Evolutionary conservation across 805 yeast species (phyloP).

Genomic region (Candida gorgasii): DNA sequence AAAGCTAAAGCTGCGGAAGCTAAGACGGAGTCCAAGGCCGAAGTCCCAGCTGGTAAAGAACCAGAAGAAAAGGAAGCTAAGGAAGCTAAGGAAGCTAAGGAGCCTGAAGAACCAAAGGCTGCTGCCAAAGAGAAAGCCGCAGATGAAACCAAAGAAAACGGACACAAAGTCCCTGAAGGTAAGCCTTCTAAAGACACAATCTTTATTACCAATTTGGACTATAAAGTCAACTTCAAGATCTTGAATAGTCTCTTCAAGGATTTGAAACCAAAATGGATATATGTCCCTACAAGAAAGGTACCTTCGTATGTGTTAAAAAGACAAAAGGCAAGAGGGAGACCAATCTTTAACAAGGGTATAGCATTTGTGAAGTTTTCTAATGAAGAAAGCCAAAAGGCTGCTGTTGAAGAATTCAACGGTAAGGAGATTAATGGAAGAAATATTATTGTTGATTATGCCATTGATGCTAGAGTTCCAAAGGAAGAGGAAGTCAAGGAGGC

Average conservation of each 20-base stretch:
- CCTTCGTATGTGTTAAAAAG: constrained; percentile 45
- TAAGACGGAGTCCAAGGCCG: constrained; percentile 9
- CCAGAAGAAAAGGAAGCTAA: constrained; percentile 19
- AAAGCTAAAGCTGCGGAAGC: constrained; percentile 11
- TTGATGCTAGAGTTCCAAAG: constrained; percentile 49
- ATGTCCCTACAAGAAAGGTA: constrained; percentile 55
- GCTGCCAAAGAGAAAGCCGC: neutral
- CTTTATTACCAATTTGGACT: constrained; percentile 61
- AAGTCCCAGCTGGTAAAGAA: constrained; percentile 8
- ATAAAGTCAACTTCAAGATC: constrained; percentile 47
- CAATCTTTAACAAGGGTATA: constrained; percentile 58
- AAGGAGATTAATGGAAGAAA: constrained; percentile 63
- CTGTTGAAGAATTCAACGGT: constrained; percentile 72
- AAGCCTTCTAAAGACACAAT: constrained; percentile 57
- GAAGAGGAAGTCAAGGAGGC: constrained; percentile 25
- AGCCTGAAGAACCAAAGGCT: no score
- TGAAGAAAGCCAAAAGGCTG: constrained; percentile 65
- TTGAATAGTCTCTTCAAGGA: constrained; percentile 48
- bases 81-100: neutral
- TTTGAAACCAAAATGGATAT: constrained; percentile 56
- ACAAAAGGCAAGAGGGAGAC: constrained; percentile 46
- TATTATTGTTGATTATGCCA: constrained; percentile 70
- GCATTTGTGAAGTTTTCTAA: constrained; percentile 63
- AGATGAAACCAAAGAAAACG: constrained; percentile 7
- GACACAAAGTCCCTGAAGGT: constrained; percentile 44